phyloP scores from a whole-genome alignment of 306 rosid species.

The Malus fusca region DNA sequence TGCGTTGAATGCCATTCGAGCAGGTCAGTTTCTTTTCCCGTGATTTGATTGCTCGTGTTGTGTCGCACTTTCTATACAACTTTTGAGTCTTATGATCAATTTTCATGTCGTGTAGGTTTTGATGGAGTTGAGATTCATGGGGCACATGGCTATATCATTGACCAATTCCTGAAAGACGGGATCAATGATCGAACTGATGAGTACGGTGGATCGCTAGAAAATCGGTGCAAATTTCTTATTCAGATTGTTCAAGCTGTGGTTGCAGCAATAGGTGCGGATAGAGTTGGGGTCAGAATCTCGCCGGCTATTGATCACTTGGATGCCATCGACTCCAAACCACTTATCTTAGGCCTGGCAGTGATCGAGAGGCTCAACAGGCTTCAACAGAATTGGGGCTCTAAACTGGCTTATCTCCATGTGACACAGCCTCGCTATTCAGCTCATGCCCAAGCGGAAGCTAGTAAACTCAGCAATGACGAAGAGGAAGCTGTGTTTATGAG shows the following conservation, averaged over 20 bases:
- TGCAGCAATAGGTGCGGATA: constrained; percentile 51
- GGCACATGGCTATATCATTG: constrained; percentile 77
- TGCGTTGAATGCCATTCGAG: constrained; percentile 55
- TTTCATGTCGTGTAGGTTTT: constrained; percentile 41
- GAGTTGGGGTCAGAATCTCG: constrained; percentile 60
- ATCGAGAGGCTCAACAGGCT: constrained; percentile 61
- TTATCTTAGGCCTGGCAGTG: constrained; percentile 63
- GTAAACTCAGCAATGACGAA: constrained; percentile 59
- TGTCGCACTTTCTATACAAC: neutral
- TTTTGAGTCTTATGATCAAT: neutral
- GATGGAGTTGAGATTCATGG: constrained; percentile 89
- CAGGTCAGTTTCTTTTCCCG: constrained; percentile 32
- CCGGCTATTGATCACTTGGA: constrained; percentile 90
- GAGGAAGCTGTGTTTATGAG: constrained; percentile 49
- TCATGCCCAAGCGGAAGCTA: constrained; percentile 51
- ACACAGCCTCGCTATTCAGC: constrained; percentile 72
- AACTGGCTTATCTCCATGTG: constrained; percentile 71
- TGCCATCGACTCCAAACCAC: constrained; percentile 76
- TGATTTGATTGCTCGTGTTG: neutral
- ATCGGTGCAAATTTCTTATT: constrained; percentile 55
- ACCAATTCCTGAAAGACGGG: constrained; percentile 42
- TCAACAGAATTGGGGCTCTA: constrained; percentile 41
- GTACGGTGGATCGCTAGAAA: constrained; percentile 59
- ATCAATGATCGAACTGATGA: constrained; percentile 46
- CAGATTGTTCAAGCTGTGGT: constrained; percentile 49